Conservation (phyloP, 202 grass and related monocot genomes). For the Digitaria exilis region DNA sequence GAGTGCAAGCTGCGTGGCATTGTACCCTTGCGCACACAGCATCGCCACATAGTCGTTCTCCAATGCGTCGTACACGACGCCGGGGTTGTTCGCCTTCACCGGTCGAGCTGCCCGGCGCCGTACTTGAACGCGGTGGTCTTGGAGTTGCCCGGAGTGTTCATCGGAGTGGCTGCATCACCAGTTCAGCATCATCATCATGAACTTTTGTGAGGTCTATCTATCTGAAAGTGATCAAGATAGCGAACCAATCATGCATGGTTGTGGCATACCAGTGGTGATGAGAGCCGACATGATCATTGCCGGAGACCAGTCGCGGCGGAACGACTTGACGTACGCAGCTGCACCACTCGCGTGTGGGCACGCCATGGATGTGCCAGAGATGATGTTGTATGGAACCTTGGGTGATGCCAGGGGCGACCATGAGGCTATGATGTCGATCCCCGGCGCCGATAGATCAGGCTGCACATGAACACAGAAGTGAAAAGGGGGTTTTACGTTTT, state of each 20-base stretch:
- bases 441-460: constrained; percentile 51
- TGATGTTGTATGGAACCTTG: constrained; percentile 31
- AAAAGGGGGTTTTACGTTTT: background rate
- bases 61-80: constrained; percentile 27
- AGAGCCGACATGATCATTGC: constrained; percentile 50
- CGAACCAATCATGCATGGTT: too few relatives aligned
- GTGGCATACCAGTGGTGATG: constrained; percentile 51
- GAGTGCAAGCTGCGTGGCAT: constrained; percentile 23
- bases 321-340: constrained; percentile 51
- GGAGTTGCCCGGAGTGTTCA: constrained; percentile 7
- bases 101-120: constrained; percentile 39
- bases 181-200: too few relatives aligned
- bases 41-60: constrained; percentile 11
- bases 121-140: background rate
- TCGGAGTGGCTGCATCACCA: constrained; percentile 21
- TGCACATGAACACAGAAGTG: background rate
- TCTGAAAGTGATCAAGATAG: too few relatives aligned
- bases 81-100: background rate
- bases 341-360: constrained; percentile 57
- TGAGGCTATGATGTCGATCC: constrained; percentile 50
- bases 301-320: constrained; percentile 48
- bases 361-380: constrained; percentile 67
- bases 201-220: too few relatives aligned
- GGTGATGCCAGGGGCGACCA: constrained; percentile 13
- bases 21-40: constrained; percentile 32